These are phyloP conservation scores for Dalechampia spathulata DNA, from an alignment of 441 rosid genomes.

Conservation along the genomic window DNA sequence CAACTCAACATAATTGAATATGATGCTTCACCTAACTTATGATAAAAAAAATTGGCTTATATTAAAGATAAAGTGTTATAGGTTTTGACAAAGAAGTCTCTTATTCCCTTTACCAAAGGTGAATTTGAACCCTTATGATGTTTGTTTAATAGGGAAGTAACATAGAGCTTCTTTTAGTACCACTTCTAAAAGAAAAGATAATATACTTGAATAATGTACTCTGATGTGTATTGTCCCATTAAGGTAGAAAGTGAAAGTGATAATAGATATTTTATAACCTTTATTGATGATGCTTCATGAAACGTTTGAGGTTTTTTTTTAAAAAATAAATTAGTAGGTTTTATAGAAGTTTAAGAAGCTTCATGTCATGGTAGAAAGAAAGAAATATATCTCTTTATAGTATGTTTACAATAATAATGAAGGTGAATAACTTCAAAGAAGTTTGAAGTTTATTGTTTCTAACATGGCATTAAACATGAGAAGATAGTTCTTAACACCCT, in stretches of 20 bases:
- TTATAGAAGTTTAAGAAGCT: neutral
- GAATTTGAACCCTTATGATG: neutral
- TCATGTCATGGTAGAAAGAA: no score
- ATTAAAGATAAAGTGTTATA: no score
- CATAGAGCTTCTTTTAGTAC: neutral
- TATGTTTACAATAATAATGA: neutral
- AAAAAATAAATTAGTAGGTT: neutral
- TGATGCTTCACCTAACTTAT: neutral
- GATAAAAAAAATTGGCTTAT: neutral
- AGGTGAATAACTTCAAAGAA: neutral
- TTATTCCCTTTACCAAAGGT: neutral
- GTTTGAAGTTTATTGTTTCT: neutral
- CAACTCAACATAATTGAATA: neutral
- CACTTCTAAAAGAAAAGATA: neutral
- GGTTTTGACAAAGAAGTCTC: neutral
- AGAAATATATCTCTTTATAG: no score
- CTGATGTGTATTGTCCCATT: constrained; percentile 12
- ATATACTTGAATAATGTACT: neutral
- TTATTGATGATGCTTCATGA: neutral
- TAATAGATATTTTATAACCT: constrained; percentile 1
- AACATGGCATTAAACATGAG: neutral
- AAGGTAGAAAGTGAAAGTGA: constrained; percentile 1
- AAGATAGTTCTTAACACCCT: neutral
- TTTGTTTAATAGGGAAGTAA: constrained; percentile 3
- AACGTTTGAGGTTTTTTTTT: neutral